Conservation (phyloP, 2,329 filamentous ascomycete genomes). For the Hypoxylon sp. region DNA sequence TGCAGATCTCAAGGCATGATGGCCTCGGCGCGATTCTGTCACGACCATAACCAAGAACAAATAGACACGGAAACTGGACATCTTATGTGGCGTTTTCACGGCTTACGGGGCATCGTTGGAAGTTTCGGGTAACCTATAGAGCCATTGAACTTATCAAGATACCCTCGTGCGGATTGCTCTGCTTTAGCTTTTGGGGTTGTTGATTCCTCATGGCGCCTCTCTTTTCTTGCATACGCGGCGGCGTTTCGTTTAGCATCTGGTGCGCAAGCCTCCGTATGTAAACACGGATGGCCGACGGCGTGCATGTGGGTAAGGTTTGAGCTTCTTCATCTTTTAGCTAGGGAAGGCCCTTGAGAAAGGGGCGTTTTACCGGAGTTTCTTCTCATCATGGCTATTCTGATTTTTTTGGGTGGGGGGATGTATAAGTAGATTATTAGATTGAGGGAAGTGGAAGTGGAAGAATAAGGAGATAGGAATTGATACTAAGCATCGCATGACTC, state of each 20-base stretch:
- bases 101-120: slow-evolving; percentile 41
- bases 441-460: not conserved
- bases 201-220: slow-evolving; percentile 10
- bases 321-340: slow-evolving; percentile 16
- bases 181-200: slow-evolving; percentile 33
- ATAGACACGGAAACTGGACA: slow-evolving; percentile 35
- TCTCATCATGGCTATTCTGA: slow-evolving; percentile 5
- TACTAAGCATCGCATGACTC: slow-evolving; percentile 8
- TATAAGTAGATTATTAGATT: slow-evolving; percentile 33
- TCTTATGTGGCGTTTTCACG: slow-evolving; percentile 43
- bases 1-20: slow-evolving; percentile 61
- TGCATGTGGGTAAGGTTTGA: slow-evolving; percentile 30
- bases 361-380: slow-evolving; percentile 12
- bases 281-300: slow-evolving; percentile 28
- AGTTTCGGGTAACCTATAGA: slow-evolving; percentile 39
- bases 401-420: slow-evolving; percentile 12
- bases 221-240: slow-evolving; percentile 37
- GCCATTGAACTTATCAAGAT: slow-evolving; percentile 45
- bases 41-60: slow-evolving; percentile 24
- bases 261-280: slow-evolving; percentile 23
- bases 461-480: slow-evolving; percentile 27
- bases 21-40: slow-evolving; percentile 20
- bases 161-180: slow-evolving; percentile 42
- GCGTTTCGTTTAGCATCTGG: slow-evolving; percentile 42
- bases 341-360: not conserved